Evolutionary conservation across 2,329 filamentous ascomycete genomes (phyloP), one percentile per base, ranked within the genome.

Genomic region (Tetracladium maxilliforme): DNA sequence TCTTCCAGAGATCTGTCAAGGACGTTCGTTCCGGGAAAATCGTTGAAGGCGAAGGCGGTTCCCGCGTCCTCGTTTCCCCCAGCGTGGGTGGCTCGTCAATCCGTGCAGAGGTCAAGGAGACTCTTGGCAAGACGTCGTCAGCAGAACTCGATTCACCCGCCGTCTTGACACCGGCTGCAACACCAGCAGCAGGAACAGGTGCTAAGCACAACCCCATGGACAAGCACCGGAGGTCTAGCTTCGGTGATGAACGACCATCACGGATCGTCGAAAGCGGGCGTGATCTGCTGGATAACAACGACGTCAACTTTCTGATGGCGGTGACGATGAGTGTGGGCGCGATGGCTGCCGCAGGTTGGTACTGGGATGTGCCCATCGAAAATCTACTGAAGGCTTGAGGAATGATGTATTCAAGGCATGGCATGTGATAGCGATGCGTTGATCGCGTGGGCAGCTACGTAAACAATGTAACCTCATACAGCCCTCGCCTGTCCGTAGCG

Each of bases 261-360:
- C 36, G 44, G 18, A 54, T 71, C 5, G 51, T 75, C 6, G 70
- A 80, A 50, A 77, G 59, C 37, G 83, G 71, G 45, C 25, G 60
- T 54, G 67, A 67, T 45, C 47, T 92, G 32, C 57, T 98, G 29
- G 84, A 92, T 49, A 98, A 98, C 49, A 98, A 98, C 48, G 79
- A 81, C 27, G 84, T 98, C 39, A 98, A 98, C 48, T 70, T 94
- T 30, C 48, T 87, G 29, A 95, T 94, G 87, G 86, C 87, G 0
- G 62, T 70, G 10, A 60, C 61, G 5, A 86, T 92, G 68, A 93
- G 81, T 44, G 35, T 84, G 11, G 69, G 75, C 5, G 79, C 74
- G 5, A 92, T 95, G 70, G 57, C 54, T 1, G 50, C 69, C 17
- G 71, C 66, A 16, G 52, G 60, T 22, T 70, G 61, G 64, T 61